Base-by-base conservation (phyloP, 352 stramenopile species). In the Phytopythium helicoides region DNA sequence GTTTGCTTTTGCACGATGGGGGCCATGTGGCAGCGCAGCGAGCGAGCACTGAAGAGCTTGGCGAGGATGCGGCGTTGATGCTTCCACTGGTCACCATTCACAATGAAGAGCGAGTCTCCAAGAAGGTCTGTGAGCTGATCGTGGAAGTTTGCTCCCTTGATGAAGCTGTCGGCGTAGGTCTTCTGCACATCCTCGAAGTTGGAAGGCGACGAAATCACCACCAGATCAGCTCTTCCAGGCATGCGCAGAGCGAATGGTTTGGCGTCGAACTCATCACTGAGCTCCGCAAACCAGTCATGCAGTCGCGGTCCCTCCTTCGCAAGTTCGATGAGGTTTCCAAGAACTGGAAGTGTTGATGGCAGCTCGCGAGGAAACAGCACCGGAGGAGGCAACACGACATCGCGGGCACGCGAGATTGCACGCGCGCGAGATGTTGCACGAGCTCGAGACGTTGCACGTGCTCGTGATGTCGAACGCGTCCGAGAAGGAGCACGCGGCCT, bases 21-120 rank as follows among this genome's bases (percentile, higher is more conserved):
- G 9, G 49, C 46, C 42, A 64, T 64, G 40, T 56, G 53, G 15
- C 73, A 65, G 4, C 68, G 65, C 34, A 83, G 55, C 15, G 61
- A 50, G 34, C 54, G 57, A 49, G 66, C 71, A 28, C 73, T 87
- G 21, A 94, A 93, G 19, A 97, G 84, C 41, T 94, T 87, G 28
- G 76, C 88, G 52, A 85, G 70, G 12, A 64, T 75, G 47, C 80
- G 82, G 48, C 82, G 73, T 53, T 92, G 82, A 9, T 67, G 49
- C 16, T 66, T 66, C 82, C 79, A 92, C 15, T 60, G 61, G 18
- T 68, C 65, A 23, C 77, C 75, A 48, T 92, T 75, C 11, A 66
- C 51, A 6, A 68, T 65, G 47, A 89, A 70, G 39, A 92, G 86
- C 41, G 75, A 65, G 12, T 81, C 47, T 31, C 79, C 77, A 26